These are phyloP conservation scores for Alternaria sp. DNA, from an alignment of 2,329 filamentous ascomycete genomes.

Conservation along the genomic window DNA sequence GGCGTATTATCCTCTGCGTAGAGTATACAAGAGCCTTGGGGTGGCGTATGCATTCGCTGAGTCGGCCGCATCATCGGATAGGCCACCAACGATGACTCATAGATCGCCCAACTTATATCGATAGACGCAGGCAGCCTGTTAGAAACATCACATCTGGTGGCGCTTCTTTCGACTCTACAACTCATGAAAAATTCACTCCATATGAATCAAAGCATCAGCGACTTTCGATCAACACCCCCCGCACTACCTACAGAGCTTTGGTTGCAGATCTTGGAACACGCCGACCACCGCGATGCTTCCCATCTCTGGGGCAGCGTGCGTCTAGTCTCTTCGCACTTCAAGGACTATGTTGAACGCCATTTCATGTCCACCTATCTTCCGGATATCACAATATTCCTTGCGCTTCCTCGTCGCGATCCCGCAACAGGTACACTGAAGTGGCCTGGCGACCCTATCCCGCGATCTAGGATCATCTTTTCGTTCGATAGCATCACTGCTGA, in stretches of 20 bases:
- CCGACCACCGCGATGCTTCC: slow-evolving; percentile 2
- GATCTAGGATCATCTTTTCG: slow-evolving; percentile 15
- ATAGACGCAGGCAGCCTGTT: neutral
- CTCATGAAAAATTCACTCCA: neutral
- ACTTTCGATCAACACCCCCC: neutral
- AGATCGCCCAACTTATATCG: neutral
- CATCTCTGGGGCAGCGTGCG: slow-evolving; percentile 29
- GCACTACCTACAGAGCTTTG: slow-evolving; percentile 23
- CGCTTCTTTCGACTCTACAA: neutral
- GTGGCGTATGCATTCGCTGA: neutral
- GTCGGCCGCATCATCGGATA: neutral
- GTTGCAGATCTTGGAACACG: slow-evolving; percentile 22
- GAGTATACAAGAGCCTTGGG: neutral
- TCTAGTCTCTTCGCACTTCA: slow-evolving; percentile 19
- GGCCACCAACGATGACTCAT: neutral
- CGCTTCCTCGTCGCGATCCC: slow-evolving; percentile 29
- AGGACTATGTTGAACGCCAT: slow-evolving; percentile 23
- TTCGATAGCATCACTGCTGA: slow-evolving; percentile 8
- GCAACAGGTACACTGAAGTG: slow-evolving; percentile 19
- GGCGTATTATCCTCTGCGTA: too few relatives aligned
- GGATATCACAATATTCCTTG: slow-evolving; percentile 14
- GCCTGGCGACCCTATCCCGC: slow-evolving; percentile 13
- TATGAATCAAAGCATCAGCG: neutral
- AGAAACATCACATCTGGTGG: neutral
- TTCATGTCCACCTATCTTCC: slow-evolving; percentile 24